Evolutionary conservation across 2,329 filamentous ascomycete genomes (phyloP).

Genomic region (Penicillium occitanis): DNA sequence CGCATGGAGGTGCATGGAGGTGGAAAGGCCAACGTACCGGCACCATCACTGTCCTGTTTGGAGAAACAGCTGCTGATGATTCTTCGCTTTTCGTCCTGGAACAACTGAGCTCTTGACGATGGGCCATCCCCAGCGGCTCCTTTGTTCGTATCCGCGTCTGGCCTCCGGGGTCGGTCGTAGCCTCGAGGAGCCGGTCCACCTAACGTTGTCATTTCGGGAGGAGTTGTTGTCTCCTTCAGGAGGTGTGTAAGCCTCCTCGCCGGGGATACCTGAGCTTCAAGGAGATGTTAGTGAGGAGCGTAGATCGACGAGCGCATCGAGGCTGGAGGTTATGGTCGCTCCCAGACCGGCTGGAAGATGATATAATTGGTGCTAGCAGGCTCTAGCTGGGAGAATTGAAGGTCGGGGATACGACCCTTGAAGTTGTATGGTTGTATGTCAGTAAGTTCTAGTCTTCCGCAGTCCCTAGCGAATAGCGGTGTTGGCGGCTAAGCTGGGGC

Average conservation of each 20-base stretch:
- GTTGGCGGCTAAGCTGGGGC: constrained; percentile 5
- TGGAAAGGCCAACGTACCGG: constrained; percentile 59
- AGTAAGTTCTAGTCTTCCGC: not conserved
- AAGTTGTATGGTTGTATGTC: constrained; percentile 9
- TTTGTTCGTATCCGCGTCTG: constrained; percentile 30
- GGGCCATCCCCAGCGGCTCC: constrained; percentile 31
- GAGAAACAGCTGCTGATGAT: constrained; percentile 94
- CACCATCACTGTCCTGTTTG: constrained; percentile 84
- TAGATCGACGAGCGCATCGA: constrained; percentile 1
- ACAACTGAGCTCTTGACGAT: constrained; percentile 68
- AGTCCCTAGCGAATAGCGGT: constrained; percentile 16
- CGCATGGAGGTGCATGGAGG: not conserved
- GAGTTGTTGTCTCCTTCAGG: constrained; percentile 26
- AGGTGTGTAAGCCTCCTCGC: constrained; percentile 30
- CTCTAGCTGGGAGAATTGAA: not conserved
- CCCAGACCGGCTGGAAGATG: constrained; percentile 19
- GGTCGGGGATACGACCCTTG: constrained; percentile 6
- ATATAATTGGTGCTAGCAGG: not conserved
- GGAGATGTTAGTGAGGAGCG: not conserved
- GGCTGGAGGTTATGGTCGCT: constrained; percentile 4
- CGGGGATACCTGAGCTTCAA: constrained; percentile 8
- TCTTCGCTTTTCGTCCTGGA: constrained; percentile 93
- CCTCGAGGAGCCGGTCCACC: constrained; percentile 38
- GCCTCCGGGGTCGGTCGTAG: constrained; percentile 34
- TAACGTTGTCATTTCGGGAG: constrained; percentile 32